Conservation (phyloP, 257 asterid genomes). For the Voacanga thouarsii region DNA sequence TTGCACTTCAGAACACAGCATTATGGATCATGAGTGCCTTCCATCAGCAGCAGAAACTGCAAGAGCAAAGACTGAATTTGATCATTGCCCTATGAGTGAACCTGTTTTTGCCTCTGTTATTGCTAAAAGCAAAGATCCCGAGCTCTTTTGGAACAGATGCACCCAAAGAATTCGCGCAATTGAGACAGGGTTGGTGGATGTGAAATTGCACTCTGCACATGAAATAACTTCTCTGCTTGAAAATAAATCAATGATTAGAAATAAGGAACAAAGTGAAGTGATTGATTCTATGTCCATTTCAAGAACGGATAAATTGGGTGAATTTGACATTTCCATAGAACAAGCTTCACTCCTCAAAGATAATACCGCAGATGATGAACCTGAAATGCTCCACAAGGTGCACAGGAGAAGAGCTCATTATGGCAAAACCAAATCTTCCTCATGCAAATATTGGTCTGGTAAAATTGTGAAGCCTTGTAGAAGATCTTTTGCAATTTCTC, state of each 20-base stretch:
- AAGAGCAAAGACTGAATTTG: conserved; percentile 11
- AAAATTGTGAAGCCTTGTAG: conserved; percentile 12
- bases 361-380: conserved; percentile 8
- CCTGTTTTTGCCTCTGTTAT: conserved; percentile 24
- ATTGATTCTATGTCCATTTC: not conserved
- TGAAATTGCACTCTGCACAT: conserved; percentile 20
- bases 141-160: conserved; percentile 28
- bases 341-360: conserved; percentile 9
- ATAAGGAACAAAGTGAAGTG: not conserved
- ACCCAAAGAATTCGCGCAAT: conserved; percentile 22
- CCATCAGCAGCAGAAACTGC: conserved; percentile 16
- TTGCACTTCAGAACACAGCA: not conserved
- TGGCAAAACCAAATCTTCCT: conserved; percentile 23
- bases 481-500: conserved; percentile 17
- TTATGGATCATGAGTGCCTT: conserved; percentile 8
- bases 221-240: conserved; percentile 16
- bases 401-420: conserved; percentile 21
- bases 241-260: conserved; percentile 10
- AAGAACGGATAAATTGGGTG: conserved; percentile 9
- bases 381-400: conserved; percentile 12
- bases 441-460: conserved; percentile 14
- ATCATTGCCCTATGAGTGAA: conserved; percentile 21
- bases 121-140: conserved; percentile 20
- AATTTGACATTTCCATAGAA: conserved; percentile 2
- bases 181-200: conserved; percentile 29